phyloP scores from a whole-genome alignment of 140 eudicot species.

The Cichorium intybus region DNA sequence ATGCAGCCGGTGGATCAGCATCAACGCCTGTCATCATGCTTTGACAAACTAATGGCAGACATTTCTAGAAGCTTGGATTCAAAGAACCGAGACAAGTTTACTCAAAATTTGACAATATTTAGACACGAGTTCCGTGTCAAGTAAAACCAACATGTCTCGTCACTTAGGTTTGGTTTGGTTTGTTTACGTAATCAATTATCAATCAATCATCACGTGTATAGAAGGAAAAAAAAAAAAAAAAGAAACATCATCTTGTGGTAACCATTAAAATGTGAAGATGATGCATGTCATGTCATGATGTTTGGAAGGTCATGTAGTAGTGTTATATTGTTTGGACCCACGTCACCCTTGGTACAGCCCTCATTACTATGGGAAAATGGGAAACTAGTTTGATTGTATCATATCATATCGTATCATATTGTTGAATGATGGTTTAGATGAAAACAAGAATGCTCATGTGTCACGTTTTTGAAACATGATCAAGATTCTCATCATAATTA shows the following conservation, averaged over 20 bases:
- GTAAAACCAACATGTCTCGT: constrained; percentile 28
- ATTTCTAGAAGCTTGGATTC: constrained; percentile 83
- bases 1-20: constrained; percentile 94
- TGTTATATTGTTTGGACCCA: constrained; percentile 15
- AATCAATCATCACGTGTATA: constrained; percentile 13
- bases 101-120: constrained; percentile 66
- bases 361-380: not conserved
- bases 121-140: constrained; percentile 89
- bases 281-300: not conserved
- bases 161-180: constrained; percentile 7
- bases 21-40: constrained; percentile 76
- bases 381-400: constrained; percentile 25
- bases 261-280: not conserved
- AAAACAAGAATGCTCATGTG: not conserved
- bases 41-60: constrained; percentile 83
- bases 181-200: not conserved
- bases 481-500: not conserved
- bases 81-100: constrained; percentile 84
- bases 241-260: not conserved
- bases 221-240: not conserved
- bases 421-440: constrained; percentile 6
- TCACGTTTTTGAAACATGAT: constrained; percentile 2
- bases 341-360: constrained; percentile 12
- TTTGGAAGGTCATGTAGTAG: constrained; percentile 11
- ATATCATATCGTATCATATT: constrained; percentile 5